Evolutionary conservation across 225 moss, liverwort and hornwort genomes (phyloP), one percentile per base, ranked within the genome.

Genomic region (Pleurozium schreberi): DNA sequence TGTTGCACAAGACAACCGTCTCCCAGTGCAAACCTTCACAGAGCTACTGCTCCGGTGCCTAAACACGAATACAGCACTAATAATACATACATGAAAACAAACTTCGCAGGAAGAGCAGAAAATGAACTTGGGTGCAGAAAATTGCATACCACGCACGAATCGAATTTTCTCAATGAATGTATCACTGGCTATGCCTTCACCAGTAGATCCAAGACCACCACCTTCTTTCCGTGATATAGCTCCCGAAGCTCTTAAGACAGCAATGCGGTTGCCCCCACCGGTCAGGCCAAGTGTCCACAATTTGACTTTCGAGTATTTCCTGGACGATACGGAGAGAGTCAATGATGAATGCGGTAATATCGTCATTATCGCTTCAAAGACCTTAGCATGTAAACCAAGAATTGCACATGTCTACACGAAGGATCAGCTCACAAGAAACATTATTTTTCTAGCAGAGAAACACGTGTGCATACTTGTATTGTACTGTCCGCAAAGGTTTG

Each of bases 161-260:
- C 98, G 96, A 82, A 97, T 93, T 89, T 93, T 97, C 84, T 99
- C 97, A 78, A 99, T 96, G 79, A 99, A 99, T 52, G 95, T 89
- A 79, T 99, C 97, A 69, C 96, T 97, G 38, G 94, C 96, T 83
- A 99, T 96, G 84, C 98, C 97, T 79, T 97, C 98, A 61, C 97
- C 92, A 85, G 87, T 53, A 81, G 91, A 31, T 73, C 92, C 92
- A 81, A 96, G 59, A 52, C 97, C 97, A 89, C 94, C 93, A 71
- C 93, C 94, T 82, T 92, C 93, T 66, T 94, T 94, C 89, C 96
- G 93, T 84, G 96, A 95, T 87, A 97, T 99, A 81, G 84, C 85
- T 91, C 97, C 98, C 63, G 93, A 90, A 77, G 98, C 97, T 94
- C 98, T 93, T 91, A 99, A 88, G n/a, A 99, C 95, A 86, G 98